phyloP scores from a whole-genome alignment of 2,329 filamentous ascomycete species.

The Xylariomycetidae sp. region DNA sequence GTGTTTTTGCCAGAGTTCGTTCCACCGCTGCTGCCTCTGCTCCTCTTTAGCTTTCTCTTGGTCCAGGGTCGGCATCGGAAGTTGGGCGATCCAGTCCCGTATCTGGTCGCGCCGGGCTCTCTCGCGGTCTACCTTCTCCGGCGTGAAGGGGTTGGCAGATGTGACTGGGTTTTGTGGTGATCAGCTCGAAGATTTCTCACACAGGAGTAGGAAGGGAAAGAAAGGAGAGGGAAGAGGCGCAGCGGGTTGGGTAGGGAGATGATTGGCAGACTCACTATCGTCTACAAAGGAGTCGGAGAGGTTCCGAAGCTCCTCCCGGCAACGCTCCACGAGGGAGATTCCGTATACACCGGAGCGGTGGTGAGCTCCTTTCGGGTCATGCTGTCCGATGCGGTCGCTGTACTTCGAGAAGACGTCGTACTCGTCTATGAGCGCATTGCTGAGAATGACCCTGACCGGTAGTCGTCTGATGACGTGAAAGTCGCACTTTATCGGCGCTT shows the following conservation, averaged over 20 bases:
- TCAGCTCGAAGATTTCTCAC: no score
- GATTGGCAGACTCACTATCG: no score
- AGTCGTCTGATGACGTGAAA: conserved; percentile 1
- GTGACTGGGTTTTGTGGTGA: no score
- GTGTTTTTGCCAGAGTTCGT: no score
- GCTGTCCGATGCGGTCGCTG: neutral
- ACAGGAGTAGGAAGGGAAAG: no score
- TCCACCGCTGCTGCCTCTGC: no score
- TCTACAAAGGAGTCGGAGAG: neutral
- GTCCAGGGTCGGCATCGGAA: no score
- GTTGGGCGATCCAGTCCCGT: neutral
- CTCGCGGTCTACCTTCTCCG: conserved; percentile 1
- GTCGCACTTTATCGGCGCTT: neutral
- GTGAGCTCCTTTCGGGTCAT: neutral
- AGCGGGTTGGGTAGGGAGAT: no score
- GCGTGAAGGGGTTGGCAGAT: neutral
- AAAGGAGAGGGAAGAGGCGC: no score
- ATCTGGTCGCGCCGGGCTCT: neutral
- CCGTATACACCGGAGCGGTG: neutral
- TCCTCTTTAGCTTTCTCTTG: no score
- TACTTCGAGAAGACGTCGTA: no score
- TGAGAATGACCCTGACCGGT: neutral
- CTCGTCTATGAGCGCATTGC: neutral
- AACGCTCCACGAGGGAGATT: neutral
- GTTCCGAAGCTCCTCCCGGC: neutral